Evolutionary conservation across 2,329 filamentous ascomycete species (phyloP).

Genomic region (Aspergillus chevalieri): DNA sequence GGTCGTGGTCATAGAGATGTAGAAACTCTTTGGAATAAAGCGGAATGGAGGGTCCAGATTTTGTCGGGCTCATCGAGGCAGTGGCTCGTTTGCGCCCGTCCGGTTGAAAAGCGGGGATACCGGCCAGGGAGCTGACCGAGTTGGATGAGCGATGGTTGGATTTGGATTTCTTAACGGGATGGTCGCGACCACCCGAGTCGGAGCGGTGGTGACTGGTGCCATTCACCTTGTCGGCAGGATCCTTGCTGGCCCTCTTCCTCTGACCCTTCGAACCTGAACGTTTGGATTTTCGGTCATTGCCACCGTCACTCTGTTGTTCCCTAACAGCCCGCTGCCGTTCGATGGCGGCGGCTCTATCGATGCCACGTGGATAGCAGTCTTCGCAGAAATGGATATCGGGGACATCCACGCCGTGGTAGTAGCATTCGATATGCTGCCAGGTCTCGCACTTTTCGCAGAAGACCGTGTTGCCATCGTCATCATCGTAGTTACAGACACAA

Average conservation of each 20-base stretch:
- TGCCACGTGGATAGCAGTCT: slow-evolving; percentile 72
- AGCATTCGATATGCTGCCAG: slow-evolving; percentile 98
- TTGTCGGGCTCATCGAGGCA: slow-evolving; percentile 67
- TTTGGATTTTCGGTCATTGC: slow-evolving; percentile 65
- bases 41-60: slow-evolving; percentile 57
- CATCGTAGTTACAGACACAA: slow-evolving; percentile 88
- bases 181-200: slow-evolving; percentile 47
- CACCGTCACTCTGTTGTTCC: slow-evolving; percentile 44
- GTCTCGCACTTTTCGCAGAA: slow-evolving; percentile 93
- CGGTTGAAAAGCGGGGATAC: slow-evolving; percentile 60
- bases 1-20: slow-evolving; percentile 62
- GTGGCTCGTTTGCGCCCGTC: slow-evolving; percentile 56
- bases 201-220: slow-evolving; percentile 51
- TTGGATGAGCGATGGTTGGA: slow-evolving; percentile 72
- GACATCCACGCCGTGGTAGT: slow-evolving; percentile 73
- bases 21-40: slow-evolving; percentile 71
- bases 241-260: slow-evolving; percentile 75
- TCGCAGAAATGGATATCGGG: slow-evolving; percentile 78
- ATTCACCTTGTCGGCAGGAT: slow-evolving; percentile 34
- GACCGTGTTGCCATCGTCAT: slow-evolving; percentile 97
- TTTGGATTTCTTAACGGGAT: slow-evolving; percentile 70
- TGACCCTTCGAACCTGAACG: slow-evolving; percentile 71
- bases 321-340: slow-evolving; percentile 63
- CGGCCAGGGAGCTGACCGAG: slow-evolving; percentile 64
- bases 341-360: slow-evolving; percentile 69